These are phyloP conservation scores for Coemansia sp. DNA, from an alignment of 192 early-diverging fungal genomes.

Conservation along the genomic window DNA sequence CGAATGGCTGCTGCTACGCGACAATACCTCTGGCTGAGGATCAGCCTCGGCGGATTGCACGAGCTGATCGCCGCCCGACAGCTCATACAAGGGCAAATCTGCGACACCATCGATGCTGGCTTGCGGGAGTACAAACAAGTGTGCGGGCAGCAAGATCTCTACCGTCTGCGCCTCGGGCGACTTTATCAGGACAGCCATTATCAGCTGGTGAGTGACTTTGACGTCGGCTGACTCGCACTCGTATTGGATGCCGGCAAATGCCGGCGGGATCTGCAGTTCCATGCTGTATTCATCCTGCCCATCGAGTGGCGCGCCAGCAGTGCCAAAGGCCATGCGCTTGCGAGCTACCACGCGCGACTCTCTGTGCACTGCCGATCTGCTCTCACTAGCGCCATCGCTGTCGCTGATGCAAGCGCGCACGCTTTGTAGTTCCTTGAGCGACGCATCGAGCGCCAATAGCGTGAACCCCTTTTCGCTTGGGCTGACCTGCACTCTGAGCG, in stretches of 20 bases:
- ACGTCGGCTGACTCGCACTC: constrained; percentile 8
- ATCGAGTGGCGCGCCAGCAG: background rate
- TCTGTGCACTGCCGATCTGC: background rate
- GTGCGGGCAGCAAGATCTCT: constrained; percentile 21
- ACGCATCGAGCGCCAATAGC: constrained; percentile 4
- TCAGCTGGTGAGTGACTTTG: constrained; percentile 15
- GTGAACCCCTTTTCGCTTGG: constrained; percentile 12
- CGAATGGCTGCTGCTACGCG: background rate
- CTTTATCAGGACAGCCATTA: constrained; percentile 9
- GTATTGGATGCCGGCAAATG: constrained; percentile 13
- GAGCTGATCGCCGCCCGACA: constrained; percentile 5
- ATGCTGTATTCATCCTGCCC: constrained; percentile 2
- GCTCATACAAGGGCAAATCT: constrained; percentile 22
- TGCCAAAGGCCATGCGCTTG: constrained; percentile 11
- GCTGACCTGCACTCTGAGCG: constrained; percentile 2
- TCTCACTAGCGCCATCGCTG: background rate
- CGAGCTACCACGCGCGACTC: constrained; percentile 10
- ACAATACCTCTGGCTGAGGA: background rate
- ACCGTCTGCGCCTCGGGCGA: constrained; percentile 12
- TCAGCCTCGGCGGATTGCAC: constrained; percentile 10
- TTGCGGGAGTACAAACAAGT: constrained; percentile 21
- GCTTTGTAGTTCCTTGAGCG: constrained; percentile 23
- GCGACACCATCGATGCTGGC: background rate
- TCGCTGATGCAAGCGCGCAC: background rate
- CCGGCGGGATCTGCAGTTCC: background rate